Conservation (phyloP, 2,329 filamentous ascomycete genomes). For the Phaeosphaeriaceae sp. region DNA sequence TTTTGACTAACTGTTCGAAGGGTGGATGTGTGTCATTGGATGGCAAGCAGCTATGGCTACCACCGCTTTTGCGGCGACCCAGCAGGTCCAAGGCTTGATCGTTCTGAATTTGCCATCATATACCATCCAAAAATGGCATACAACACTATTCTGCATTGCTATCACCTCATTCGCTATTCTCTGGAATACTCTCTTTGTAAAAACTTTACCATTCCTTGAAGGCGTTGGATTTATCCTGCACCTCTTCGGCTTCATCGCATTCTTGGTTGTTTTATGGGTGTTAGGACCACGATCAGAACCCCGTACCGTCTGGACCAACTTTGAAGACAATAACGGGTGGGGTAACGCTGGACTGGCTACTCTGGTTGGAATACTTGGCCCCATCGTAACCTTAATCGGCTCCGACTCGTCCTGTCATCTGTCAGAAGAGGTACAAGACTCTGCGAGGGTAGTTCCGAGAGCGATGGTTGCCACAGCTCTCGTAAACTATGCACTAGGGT, state of each 20-base stretch:
- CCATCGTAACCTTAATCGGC: constrained; percentile 42
- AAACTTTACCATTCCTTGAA: constrained; percentile 42
- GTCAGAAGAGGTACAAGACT: constrained; percentile 34
- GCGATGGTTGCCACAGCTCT: constrained; percentile 46
- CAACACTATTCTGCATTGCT: constrained; percentile 50
- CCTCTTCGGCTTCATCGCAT: constrained; percentile 57
- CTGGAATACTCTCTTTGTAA: constrained; percentile 49
- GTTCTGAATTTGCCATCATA: constrained; percentile 51
- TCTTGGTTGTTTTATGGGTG: constrained; percentile 47
- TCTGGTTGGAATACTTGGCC: constrained; percentile 46
- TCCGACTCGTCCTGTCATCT: constrained; percentile 44
- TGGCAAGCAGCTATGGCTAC: constrained; percentile 44
- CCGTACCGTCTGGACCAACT: constrained; percentile 52
- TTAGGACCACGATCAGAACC: constrained; percentile 41
- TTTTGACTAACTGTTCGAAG: constrained; percentile 15
- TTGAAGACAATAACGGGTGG: constrained; percentile 54
- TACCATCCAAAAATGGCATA: constrained; percentile 51
- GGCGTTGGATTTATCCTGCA: constrained; percentile 52
- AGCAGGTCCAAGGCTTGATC: constrained; percentile 44
- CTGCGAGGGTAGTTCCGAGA: constrained; percentile 31
- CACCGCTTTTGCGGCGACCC: constrained; percentile 21
- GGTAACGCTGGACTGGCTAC: constrained; percentile 48
- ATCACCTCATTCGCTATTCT: constrained; percentile 43
- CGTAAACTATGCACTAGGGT: constrained; percentile 42
- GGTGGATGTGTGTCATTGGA: constrained; percentile 48